Conservation (phyloP, 768 basidiomycete species). For the Auriscalpium vulgare region DNA sequence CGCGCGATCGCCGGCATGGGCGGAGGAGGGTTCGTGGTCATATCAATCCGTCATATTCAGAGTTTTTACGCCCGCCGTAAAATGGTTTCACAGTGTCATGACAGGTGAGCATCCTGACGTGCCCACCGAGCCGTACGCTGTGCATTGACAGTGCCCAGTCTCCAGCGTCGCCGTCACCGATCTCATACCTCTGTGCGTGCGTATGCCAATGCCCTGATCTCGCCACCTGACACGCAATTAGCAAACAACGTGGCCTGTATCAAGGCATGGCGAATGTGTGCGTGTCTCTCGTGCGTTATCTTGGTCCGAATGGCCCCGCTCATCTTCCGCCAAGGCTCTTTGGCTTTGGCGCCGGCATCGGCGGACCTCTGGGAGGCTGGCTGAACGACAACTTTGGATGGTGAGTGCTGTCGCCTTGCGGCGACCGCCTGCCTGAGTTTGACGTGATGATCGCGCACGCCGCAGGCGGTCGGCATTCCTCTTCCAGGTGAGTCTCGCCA, state of each 20-base stretch:
- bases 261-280: conserved; percentile 90
- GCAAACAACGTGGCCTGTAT: conserved; percentile 81
- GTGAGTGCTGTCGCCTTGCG: conserved; percentile 27
- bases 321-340: conserved; percentile 45
- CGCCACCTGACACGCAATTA: conserved; percentile 21
- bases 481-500: conserved; percentile 52
- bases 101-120: conserved; percentile 45
- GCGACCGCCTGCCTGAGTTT: not conserved
- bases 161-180: conserved; percentile 81
- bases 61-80: not conserved
- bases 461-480: conserved; percentile 80
- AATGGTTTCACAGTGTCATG: conserved; percentile 53
- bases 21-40: conserved; percentile 68
- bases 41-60: not conserved
- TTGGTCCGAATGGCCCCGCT: not conserved
- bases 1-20: conserved; percentile 88
- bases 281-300: conserved; percentile 15
- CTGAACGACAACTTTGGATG: conserved; percentile 81
- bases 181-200: conserved; percentile 74
- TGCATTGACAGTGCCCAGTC: conserved; percentile 37
- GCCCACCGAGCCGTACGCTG: conserved; percentile 5
- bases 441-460: not conserved
- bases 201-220: too few relatives aligned
- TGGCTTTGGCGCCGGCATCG: conserved; percentile 75
- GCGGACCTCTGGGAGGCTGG: conserved; percentile 79